phyloP scores from a whole-genome alignment of 2,329 filamentous ascomycete genomes.

The Stagonosporopsis vannaccii region DNA sequence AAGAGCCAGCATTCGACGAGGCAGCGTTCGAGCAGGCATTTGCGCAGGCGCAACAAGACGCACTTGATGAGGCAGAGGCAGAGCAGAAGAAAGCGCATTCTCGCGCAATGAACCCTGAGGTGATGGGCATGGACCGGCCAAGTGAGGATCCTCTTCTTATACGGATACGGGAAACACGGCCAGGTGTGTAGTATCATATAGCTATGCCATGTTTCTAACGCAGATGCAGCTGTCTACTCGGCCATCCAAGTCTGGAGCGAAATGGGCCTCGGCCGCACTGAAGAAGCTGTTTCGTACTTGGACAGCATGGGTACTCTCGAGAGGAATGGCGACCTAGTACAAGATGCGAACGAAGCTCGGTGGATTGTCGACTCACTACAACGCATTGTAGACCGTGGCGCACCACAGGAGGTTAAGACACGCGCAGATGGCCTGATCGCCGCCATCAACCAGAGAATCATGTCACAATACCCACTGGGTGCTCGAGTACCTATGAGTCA shows the following conservation, averaged over 20 bases:
- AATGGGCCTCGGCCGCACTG: constrained; percentile 37
- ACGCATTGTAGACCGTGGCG: constrained; percentile 35
- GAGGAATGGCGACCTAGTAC: constrained; percentile 30
- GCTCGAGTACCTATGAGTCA: constrained; percentile 29
- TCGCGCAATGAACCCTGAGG: constrained; percentile 25
- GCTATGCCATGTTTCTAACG: constrained; percentile 23
- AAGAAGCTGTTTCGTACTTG: constrained; percentile 37
- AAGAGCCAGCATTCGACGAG: constrained; percentile 59
- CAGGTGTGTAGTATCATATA: constrained; percentile 39
- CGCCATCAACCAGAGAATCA: constrained; percentile 45
- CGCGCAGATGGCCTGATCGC: constrained; percentile 38
- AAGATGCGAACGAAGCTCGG: constrained; percentile 42
- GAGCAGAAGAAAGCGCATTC: constrained; percentile 21
- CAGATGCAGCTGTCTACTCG: constrained; percentile 38
- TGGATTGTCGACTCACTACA: constrained; percentile 45
- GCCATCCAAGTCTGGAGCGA: constrained; percentile 45
- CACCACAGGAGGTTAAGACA: constrained; percentile 34
- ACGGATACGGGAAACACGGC: constrained; percentile 43
- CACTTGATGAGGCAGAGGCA: constrained; percentile 36
- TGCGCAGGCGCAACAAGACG: constrained; percentile 55
- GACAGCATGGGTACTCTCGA: constrained; percentile 37
- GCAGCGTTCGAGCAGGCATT: constrained; percentile 65
- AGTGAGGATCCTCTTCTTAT: constrained; percentile 43
- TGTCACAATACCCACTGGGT: constrained; percentile 45
- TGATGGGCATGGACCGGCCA: constrained; percentile 29